Conservation (phyloP, 164 flowering plant species). For the Amborella trichopoda region DNA sequence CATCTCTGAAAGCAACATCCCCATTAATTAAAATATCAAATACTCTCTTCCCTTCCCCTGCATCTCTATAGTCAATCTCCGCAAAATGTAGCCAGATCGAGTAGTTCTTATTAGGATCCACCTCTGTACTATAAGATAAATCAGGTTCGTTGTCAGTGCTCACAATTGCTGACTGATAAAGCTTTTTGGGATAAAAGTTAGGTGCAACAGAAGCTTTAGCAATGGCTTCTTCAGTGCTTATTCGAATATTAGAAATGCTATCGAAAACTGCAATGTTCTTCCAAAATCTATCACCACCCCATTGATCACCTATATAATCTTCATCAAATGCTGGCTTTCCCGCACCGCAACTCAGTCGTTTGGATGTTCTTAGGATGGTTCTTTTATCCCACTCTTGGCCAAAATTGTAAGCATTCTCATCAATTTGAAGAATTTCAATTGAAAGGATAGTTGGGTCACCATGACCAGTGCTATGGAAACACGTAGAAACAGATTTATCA, state of each 20-base stretch:
- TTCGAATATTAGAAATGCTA: conserved; percentile 28
- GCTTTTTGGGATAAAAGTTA: conserved; percentile 74
- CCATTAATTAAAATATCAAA: conserved; percentile 89
- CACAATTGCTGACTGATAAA: conserved; percentile 63
- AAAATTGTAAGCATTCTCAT: conserved; percentile 57
- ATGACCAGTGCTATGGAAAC: conserved; percentile 97
- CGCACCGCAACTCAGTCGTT: conserved; percentile 55
- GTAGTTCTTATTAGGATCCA: conserved; percentile 81
- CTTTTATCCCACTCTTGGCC: conserved; percentile 52
- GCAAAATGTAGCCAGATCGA: conserved; percentile 97
- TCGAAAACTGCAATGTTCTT: conserved; percentile 35
- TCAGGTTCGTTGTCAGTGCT: conserved; percentile 56
- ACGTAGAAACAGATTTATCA: conserved; percentile 60
- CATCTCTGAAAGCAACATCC: conserved; percentile 44
- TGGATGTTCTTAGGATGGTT: conserved; percentile 54
- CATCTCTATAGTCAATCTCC: conserved; percentile 60
- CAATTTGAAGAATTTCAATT: conserved; percentile 83
- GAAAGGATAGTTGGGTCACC: conserved; percentile 92
- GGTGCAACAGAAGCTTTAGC: conserved; percentile 49
- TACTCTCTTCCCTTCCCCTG: conserved; percentile 53
- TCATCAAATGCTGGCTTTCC: conserved; percentile 52
- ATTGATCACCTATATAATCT: conserved; percentile 54
- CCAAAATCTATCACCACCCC: conserved; percentile 99
- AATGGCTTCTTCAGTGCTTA: conserved; percentile 34
- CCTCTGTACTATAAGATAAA: conserved; percentile 58